These are phyloP conservation scores for Kazachstania viticola DNA, from an alignment of 805 yeast species.

Conservation along the genomic window DNA sequence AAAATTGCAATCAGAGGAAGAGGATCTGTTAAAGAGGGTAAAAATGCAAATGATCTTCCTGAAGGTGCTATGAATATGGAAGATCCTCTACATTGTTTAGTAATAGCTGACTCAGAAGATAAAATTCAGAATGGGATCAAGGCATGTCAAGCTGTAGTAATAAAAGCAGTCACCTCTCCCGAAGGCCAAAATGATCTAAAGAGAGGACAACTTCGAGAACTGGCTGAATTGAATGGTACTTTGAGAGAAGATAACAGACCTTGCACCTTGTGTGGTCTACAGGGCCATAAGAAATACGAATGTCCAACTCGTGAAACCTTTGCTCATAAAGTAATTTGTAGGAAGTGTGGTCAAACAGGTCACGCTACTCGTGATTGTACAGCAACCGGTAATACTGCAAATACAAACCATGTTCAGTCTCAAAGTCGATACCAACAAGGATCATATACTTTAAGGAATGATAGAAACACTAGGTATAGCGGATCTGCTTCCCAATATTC, in stretches of 20 bases:
- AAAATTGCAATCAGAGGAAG: slow-evolving; percentile 84
- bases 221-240: slow-evolving; percentile 92
- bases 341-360: slow-evolving; percentile 70
- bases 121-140: slow-evolving; percentile 65
- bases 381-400: slow-evolving; percentile 9
- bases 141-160: slow-evolving; percentile 62
- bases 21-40: slow-evolving; percentile 93
- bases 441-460: no score
- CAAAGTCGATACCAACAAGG: no score
- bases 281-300: slow-evolving; percentile 52
- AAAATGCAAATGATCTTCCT: slow-evolving; percentile 37
- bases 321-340: slow-evolving; percentile 53
- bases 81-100: slow-evolving; percentile 82
- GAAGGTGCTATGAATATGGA: slow-evolving; percentile 44
- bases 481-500: no score
- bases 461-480: no score
- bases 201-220: slow-evolving; percentile 78
- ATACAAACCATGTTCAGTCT: no score
- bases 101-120: slow-evolving; percentile 72
- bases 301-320: slow-evolving; percentile 47
- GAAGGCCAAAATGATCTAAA: slow-evolving; percentile 89
- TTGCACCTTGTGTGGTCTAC: slow-evolving; percentile 53
- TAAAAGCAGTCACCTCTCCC: slow-evolving; percentile 79
- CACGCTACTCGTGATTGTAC: slow-evolving; percentile 84
- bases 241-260: slow-evolving; percentile 65